Percentiles rank a stretch among this genome's conserved stretches.
These are phyloP conservation scores for Fusarium vanettenii DNA, from an alignment of 2,329 filamentous ascomycete genomes.

Conservation along the genomic window DNA sequence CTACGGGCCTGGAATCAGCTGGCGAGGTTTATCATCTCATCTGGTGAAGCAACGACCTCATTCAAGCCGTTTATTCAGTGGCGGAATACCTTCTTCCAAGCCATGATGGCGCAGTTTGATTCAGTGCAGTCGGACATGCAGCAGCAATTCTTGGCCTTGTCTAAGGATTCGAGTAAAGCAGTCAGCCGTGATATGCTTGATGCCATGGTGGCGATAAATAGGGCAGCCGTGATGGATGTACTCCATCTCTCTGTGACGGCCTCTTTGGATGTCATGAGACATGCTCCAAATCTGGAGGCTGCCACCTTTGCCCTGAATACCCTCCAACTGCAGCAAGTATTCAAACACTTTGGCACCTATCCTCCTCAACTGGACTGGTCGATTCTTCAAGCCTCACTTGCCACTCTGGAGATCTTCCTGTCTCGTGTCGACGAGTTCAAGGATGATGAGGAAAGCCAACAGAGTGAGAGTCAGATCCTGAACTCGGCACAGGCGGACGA, in stretches of 20 bases:
- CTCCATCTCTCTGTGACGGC: constrained; percentile 60
- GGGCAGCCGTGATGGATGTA: constrained; percentile 64
- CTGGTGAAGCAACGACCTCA: constrained; percentile 57
- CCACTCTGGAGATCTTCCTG: constrained; percentile 61
- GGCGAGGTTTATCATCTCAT: constrained; percentile 67
- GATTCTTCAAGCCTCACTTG: constrained; percentile 57
- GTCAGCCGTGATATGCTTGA: constrained; percentile 60
- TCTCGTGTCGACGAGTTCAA: constrained; percentile 57
- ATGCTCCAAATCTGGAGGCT: constrained; percentile 58
- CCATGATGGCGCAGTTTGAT: constrained; percentile 68
- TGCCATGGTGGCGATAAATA: constrained; percentile 64
- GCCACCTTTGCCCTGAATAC: constrained; percentile 63
- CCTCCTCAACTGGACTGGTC: constrained; percentile 61
- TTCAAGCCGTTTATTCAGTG: constrained; percentile 60
- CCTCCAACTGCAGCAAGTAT: constrained; percentile 63
- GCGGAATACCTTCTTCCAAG: constrained; percentile 68
- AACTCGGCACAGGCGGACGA: constrained; percentile 60
- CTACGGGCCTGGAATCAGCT: constrained; percentile 73
- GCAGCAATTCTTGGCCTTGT: constrained; percentile 63
- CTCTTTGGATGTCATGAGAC: constrained; percentile 63
- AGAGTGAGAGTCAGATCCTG: constrained; percentile 52
- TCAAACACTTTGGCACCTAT: constrained; percentile 58
- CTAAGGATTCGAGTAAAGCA: constrained; percentile 56
- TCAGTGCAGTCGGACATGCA: constrained; percentile 67
- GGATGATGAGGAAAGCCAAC: constrained; percentile 51